A percentile compares a stretch with the other conserved stretches of the same genome.
Conservation (phyloP, 2,329 filamentous ascomycete genomes). For the Aquanectria penicillioides region DNA sequence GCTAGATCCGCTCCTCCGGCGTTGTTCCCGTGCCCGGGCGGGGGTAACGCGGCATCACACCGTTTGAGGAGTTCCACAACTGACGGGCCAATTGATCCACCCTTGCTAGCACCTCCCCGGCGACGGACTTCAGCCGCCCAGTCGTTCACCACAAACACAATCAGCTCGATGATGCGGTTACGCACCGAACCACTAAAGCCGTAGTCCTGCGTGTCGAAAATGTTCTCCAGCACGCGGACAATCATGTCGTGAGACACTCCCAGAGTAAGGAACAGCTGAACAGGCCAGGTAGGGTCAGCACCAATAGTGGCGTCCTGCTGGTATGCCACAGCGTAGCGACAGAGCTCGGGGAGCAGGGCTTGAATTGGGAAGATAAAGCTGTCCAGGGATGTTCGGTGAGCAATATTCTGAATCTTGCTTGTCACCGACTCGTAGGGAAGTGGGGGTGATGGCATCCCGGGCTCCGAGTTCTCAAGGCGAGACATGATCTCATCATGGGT, state of each 20-base stretch:
- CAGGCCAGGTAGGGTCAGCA: constrained; percentile 66
- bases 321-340: constrained; percentile 68
- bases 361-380: constrained; percentile 74
- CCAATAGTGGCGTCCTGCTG: constrained; percentile 67
- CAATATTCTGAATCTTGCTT: constrained; percentile 70
- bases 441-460: constrained; percentile 51
- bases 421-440: constrained; percentile 78
- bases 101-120: constrained; percentile 54
- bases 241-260: constrained; percentile 67
- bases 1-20: constrained; percentile 57
- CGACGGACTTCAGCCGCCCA: constrained; percentile 63
- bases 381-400: constrained; percentile 71
- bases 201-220: constrained; percentile 68
- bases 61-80: constrained; percentile 61
- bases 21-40: constrained; percentile 53
- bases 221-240: constrained; percentile 63
- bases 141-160: constrained; percentile 58
- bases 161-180: constrained; percentile 64
- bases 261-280: constrained; percentile 65
- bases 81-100: constrained; percentile 53
- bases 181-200: constrained; percentile 64
- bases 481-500: constrained; percentile 68
- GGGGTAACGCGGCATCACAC: constrained; percentile 58
- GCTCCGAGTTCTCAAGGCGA: constrained; percentile 54
- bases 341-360: constrained; percentile 69